phyloP scores from a whole-genome alignment of 768 basidiomycete species.

The Amanita molliuscula region DNA sequence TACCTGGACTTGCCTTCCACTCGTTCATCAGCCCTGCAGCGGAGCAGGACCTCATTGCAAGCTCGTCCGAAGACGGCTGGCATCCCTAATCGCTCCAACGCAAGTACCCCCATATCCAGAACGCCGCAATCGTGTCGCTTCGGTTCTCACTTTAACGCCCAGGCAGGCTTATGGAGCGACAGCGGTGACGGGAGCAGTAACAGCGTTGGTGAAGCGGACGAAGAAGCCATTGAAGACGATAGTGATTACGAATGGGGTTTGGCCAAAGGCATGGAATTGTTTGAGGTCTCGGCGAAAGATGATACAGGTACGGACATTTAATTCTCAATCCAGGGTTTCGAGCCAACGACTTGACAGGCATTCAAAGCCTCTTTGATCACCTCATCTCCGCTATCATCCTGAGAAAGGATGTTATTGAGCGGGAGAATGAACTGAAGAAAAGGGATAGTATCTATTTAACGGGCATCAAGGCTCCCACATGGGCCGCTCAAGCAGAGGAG shows the following conservation, averaged over 20 bases:
- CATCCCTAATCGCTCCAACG: conserved; percentile 39
- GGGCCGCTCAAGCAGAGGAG: conserved; percentile 74
- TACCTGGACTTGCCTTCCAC: conserved; percentile 52
- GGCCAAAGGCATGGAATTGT: conserved; percentile 77
- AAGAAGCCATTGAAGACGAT: conserved; percentile 37
- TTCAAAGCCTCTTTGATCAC: conserved; percentile 68
- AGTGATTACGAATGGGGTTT: conserved; percentile 62
- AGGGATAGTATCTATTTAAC: conserved; percentile 79
- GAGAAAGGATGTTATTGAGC: conserved; percentile 70
- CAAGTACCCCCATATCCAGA: conserved; percentile 30
- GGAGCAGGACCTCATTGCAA: conserved; percentile 37
- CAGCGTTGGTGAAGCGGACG: conserved; percentile 58
- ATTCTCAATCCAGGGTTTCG: conserved; percentile 9
- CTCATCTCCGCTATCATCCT: conserved; percentile 74
- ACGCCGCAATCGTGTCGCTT: conserved; percentile 49
- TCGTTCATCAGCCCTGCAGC: conserved; percentile 41
- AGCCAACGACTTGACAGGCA: conserved; percentile 38
- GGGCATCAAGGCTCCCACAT: conserved; percentile 50
- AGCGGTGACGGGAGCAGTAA: conserved; percentile 52
- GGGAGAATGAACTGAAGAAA: conserved; percentile 69
- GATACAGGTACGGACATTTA: conserved; percentile 49
- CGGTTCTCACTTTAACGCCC: conserved; percentile 43
- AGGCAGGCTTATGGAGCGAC: conserved; percentile 44
- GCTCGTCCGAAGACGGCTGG: conserved; percentile 38
- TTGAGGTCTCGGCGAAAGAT: conserved; percentile 89